Conservation (phyloP, 2,329 filamentous ascomycete species). For the Myriosclerotinia duriaeana region DNA sequence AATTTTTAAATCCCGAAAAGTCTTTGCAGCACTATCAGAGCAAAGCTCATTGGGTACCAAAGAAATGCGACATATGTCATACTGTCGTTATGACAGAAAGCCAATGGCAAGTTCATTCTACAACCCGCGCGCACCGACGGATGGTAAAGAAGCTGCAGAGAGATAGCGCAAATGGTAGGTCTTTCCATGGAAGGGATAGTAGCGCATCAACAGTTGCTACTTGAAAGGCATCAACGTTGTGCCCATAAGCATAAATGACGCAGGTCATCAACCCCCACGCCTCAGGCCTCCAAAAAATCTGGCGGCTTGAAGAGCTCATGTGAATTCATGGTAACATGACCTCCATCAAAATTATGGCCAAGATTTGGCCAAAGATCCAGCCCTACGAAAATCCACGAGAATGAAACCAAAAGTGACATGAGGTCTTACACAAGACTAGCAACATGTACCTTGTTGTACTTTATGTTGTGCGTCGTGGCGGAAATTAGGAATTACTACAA, state of each 20-base stretch:
- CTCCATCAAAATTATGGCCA: not conserved
- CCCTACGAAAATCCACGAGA: slow-evolving; percentile 7
- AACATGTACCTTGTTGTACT: not conserved
- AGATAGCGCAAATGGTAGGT: slow-evolving; percentile 4
- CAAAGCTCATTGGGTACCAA: slow-evolving; percentile 49
- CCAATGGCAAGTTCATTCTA: slow-evolving; percentile 49
- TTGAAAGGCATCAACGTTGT: slow-evolving; percentile 9
- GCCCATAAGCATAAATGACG: slow-evolving; percentile 4
- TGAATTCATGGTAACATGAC: not conserved
- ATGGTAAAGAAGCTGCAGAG: slow-evolving; percentile 33
- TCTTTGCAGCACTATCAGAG: slow-evolving; percentile 43
- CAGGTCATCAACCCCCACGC: not conserved
- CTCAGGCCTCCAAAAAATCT: not conserved
- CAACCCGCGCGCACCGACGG: slow-evolving; percentile 45
- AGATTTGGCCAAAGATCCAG: slow-evolving; percentile 14
- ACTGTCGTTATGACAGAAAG: slow-evolving; percentile 58
- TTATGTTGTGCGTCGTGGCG: not conserved
- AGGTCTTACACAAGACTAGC: slow-evolving; percentile 4
- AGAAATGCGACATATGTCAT: slow-evolving; percentile 72
- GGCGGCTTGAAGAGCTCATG: not conserved
- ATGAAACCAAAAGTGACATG: not conserved
- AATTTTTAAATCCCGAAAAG: slow-evolving; percentile 58
- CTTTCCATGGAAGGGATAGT: not conserved
- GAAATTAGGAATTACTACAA: slow-evolving; percentile 15
- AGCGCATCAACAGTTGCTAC: not conserved